phyloP scores from a whole-genome alignment of 345 rosid genomes.

The Syzygium jambos region DNA sequence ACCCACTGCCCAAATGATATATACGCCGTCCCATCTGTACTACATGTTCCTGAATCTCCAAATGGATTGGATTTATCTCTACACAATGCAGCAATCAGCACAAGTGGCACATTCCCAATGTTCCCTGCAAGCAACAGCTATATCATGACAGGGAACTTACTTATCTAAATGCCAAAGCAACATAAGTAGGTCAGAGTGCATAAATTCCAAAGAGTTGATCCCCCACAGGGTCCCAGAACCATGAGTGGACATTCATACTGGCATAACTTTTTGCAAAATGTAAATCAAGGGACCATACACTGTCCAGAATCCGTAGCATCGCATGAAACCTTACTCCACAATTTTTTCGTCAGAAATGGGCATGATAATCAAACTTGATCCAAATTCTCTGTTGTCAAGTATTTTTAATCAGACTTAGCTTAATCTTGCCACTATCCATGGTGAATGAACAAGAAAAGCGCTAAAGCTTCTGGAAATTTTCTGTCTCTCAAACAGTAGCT shows the following conservation, averaged over 20 bases:
- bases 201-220: background rate
- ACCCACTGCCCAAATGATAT: conserved; percentile 99
- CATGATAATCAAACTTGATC: background rate
- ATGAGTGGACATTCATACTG: background rate
- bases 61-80: conserved; percentile 81
- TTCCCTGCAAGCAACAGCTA: conserved; percentile 54
- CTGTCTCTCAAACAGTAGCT: conserved; percentile 9
- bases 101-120: conserved; percentile 98
- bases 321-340: background rate
- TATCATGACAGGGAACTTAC: background rate
- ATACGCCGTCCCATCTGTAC: conserved; percentile 87
- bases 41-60: conserved; percentile 74
- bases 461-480: background rate
- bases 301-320: background rate
- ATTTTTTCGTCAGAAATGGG: background rate
- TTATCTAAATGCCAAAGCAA: background rate
- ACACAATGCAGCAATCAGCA: conserved; percentile 84
- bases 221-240: background rate
- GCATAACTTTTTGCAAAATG: background rate
- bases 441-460: background rate
- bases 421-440: background rate
- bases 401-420: background rate
- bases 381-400: background rate
- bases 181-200: background rate
- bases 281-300: background rate